Conservation (phyloP, 2,329 filamentous ascomycete species). For the Botryosphaeria dothidea region DNA sequence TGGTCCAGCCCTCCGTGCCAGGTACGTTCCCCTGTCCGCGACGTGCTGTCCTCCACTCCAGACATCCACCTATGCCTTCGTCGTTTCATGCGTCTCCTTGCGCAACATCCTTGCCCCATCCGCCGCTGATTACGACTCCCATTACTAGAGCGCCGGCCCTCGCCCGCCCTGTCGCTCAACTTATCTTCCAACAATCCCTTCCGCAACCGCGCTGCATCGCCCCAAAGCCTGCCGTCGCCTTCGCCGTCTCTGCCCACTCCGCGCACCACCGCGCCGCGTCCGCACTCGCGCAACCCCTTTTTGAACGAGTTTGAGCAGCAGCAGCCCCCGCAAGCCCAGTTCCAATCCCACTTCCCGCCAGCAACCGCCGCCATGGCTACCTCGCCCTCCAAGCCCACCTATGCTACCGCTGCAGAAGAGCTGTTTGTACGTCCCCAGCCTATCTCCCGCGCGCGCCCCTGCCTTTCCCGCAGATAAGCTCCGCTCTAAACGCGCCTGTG, state of each 20-base stretch:
- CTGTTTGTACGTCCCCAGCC: constrained; percentile 69
- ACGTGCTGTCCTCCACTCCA: constrained; percentile 12
- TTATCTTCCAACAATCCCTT: constrained; percentile 77
- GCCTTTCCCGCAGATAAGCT: constrained; percentile 19
- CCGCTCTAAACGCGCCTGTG: not conserved
- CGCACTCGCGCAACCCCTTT: constrained; percentile 74
- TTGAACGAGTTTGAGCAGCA: constrained; percentile 40
- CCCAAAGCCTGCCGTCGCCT: constrained; percentile 29
- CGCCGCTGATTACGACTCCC: constrained; percentile 27
- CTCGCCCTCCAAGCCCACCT: constrained; percentile 36
- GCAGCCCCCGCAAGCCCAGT: not conserved
- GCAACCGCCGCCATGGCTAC: not conserved
- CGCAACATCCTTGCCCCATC: constrained; percentile 24
- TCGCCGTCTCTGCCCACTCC: constrained; percentile 40
- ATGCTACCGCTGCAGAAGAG: constrained; percentile 61
- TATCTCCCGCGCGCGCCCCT: constrained; percentile 20
- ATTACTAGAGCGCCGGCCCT: constrained; percentile 44
- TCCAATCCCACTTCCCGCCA: constrained; percentile 13
- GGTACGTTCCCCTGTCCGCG: constrained; percentile 35
- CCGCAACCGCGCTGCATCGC: constrained; percentile 71
- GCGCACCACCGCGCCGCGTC: constrained; percentile 49
- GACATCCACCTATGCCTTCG: constrained; percentile 14
- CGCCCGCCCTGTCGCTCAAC: constrained; percentile 62
- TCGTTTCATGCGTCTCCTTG: constrained; percentile 20
- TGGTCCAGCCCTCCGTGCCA: constrained; percentile 44